Base-by-base conservation (phyloP, 257 asterid genomes). In the Voacanga thouarsii region DNA sequence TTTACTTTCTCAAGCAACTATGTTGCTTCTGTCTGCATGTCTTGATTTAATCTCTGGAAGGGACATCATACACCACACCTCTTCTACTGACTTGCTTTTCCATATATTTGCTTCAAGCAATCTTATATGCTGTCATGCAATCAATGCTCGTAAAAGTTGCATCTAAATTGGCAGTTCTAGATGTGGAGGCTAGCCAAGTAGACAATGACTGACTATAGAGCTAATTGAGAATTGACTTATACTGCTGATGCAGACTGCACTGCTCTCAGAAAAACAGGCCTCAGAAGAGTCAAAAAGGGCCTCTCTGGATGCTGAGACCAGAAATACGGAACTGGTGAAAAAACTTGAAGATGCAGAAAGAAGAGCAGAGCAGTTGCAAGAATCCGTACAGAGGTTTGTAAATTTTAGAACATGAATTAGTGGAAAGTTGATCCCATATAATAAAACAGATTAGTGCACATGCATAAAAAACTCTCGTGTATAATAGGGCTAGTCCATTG, bases 301-400 rank as follows among this genome's bases (percentile, higher is more conserved):
- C 57, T 74, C 78, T 75, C 79, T 72, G 76, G 94, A 90, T 79
- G 92, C 94, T 77, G 96, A 88, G 82, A 78, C 89, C 45, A 89
- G 85, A 86, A 89, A 83, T 82, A 82, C 76, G 79, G 94, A 89
- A 79, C 82, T 93, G 80, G 88, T 82, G 23, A 89, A 82, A 79
- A 93, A 88, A 74, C 84, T 96, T 53, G 96, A 90, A 80, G 93
- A 84, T 77, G 85, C 97, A 18, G 94, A 87, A 79, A 90, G 87
- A 44, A 96, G 92, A 88, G 88, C 82, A 44, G 91, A 88, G 64
- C 97, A 90, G 85, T 92, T 96, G 75, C 98, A 90, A 85, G 98
- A 89, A 82, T 92, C 96, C 44, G 79, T 87, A 60, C 98, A 89
- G 84, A 96, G 99, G 99, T 95, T 72, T 75, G 83, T 68, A 69